Evolutionary conservation across 768 basidiomycete genomes (phyloP).

Genomic region (Boletus rubropictus): DNA sequence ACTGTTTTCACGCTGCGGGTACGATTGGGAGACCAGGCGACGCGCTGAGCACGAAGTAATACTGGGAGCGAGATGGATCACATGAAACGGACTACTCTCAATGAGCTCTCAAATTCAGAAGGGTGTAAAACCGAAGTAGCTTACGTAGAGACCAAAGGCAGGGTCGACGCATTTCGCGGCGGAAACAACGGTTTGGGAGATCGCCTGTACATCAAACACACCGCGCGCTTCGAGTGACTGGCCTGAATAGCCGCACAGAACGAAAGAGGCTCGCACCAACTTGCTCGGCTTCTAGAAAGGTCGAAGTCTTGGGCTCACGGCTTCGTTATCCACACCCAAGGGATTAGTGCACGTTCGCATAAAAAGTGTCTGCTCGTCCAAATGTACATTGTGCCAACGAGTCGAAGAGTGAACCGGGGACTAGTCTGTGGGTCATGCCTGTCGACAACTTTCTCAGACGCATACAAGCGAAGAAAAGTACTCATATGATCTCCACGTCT

Average conservation of each 20-base stretch:
- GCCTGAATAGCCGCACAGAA: conserved; percentile 70
- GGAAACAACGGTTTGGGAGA: conserved; percentile 78
- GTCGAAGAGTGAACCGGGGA: too few relatives aligned
- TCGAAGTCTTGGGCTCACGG: conserved; percentile 64
- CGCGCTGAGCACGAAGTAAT: too few relatives aligned
- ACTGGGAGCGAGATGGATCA: too few relatives aligned
- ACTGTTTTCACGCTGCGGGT: conserved; percentile 61
- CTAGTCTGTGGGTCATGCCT: background rate
- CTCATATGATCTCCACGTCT: conserved; percentile 76
- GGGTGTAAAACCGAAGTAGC: conserved; percentile 29
- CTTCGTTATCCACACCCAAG: conserved; percentile 39
- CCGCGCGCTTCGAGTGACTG: conserved; percentile 56
- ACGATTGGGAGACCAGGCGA: conserved; percentile 69
- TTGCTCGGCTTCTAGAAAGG: conserved; percentile 71
- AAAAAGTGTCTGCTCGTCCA: background rate
- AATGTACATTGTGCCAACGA: background rate
- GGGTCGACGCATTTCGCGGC: conserved; percentile 71
- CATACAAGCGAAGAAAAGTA: background rate
- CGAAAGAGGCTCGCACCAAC: conserved; percentile 75
- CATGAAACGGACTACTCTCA: too few relatives aligned
- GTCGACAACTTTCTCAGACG: background rate
- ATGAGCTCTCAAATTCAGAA: too few relatives aligned
- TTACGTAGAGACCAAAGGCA: conserved; percentile 64
- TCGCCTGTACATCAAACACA: conserved; percentile 87
- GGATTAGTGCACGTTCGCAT: background rate